Evolutionary conservation across 306 rosid species (phyloP).

Genomic region (Medicago lupulina): DNA sequence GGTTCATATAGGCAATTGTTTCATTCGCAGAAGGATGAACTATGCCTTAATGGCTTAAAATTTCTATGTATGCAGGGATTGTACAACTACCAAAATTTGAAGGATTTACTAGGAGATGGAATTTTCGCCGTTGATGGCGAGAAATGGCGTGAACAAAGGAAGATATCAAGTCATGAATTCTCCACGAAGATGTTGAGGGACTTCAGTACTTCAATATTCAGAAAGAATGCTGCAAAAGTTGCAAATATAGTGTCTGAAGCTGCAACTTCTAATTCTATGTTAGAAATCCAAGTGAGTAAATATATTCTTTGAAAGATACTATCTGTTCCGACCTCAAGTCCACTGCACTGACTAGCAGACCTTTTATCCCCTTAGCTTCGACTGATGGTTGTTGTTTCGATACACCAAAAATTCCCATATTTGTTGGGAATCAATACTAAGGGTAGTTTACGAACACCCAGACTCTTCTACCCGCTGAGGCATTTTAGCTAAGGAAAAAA

Average conservation of each 20-base stretch:
- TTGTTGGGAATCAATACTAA: too few relatives aligned
- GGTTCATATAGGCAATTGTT: background rate
- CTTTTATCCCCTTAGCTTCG: background rate
- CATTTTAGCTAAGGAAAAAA: background rate
- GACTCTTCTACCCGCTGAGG: too few relatives aligned
- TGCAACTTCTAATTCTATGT: conserved; percentile 46
- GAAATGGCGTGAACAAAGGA: conserved; percentile 86
- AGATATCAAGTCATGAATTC: conserved; percentile 74
- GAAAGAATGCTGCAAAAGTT: conserved; percentile 68
- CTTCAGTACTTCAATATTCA: conserved; percentile 63
- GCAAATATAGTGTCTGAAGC: conserved; percentile 66
- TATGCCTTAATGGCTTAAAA: conserved; percentile 12
- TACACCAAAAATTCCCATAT: too few relatives aligned
- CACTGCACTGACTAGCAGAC: background rate
- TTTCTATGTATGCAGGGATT: conserved; percentile 59
- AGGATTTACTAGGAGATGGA: conserved; percentile 89
- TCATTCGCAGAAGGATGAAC: background rate
- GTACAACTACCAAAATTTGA: conserved; percentile 62
- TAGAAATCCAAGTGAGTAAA: conserved; percentile 69
- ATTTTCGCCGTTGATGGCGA: conserved; percentile 85
- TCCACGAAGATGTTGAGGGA: conserved; percentile 72
- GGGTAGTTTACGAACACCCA: background rate
- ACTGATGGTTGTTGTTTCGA: too few relatives aligned
- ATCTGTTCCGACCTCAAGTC: background rate
- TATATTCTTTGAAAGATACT: conserved; percentile 21